Evolutionary conservation across 805 yeast genomes (phyloP).

Genomic region (Wickerhamomyces ciferrii): DNA sequence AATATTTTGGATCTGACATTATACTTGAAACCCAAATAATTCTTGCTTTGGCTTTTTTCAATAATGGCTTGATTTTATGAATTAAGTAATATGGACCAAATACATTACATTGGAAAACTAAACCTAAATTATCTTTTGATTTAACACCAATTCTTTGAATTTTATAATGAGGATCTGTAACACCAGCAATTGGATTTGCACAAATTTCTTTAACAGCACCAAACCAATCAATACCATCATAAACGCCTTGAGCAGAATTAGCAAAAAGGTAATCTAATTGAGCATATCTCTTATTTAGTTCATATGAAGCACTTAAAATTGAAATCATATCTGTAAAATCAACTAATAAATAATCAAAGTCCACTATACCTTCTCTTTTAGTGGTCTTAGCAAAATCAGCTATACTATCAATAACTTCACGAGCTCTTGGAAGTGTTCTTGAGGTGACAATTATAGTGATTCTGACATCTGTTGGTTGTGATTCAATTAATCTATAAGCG

Average conservation of each 20-base stretch:
- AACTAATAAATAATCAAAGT: constrained; percentile 84
- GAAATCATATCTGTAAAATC: constrained; percentile 91
- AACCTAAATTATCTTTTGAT: constrained; percentile 75
- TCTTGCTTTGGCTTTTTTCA: constrained; percentile 54
- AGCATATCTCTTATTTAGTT: constrained; percentile 55
- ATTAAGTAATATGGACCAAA: constrained; percentile 90
- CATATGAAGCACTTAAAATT: constrained; percentile 67
- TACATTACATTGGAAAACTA: constrained; percentile 93
- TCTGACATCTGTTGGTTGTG: constrained; percentile 44
- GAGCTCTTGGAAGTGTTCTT: constrained; percentile 80
- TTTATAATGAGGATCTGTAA: constrained; percentile 85
- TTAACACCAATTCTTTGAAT: constrained; percentile 74
- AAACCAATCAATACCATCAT: constrained; percentile 82
- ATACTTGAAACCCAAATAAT: constrained; percentile 84
- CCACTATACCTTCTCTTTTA: constrained; percentile 53
- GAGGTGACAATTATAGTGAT: constrained; percentile 85
- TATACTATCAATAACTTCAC: constrained; percentile 61
- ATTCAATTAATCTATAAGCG: constrained; percentile 71
- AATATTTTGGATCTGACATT: constrained; percentile 70
- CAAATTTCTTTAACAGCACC: constrained; percentile 68
- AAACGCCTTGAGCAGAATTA: constrained; percentile 88
- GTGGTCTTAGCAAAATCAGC: constrained; percentile 35
- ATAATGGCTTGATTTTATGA: constrained; percentile 52
- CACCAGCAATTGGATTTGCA: constrained; percentile 67
- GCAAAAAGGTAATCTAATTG: constrained; percentile 75